Base-by-base conservation (phyloP, 768 basidiomycete genomes). In the Podaxis sp. region DNA sequence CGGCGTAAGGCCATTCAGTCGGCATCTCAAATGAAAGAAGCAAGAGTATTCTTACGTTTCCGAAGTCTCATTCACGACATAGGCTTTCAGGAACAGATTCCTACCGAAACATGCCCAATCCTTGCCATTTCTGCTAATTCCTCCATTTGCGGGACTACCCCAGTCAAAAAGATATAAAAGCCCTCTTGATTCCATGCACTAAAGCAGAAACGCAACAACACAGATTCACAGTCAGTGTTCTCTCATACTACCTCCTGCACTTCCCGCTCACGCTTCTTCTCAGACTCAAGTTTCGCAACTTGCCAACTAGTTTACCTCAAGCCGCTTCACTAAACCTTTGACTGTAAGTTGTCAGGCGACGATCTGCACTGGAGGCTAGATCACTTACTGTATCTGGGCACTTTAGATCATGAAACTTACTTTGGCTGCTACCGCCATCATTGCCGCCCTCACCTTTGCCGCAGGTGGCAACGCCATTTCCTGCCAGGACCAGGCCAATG, bases 401-500 rank as follows among this genome's bases (percentile, higher is more conserved):
- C 18, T 23, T 21, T 25, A 57, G 55, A 62, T 25, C 21, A 62
- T 62, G 61, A 62, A 50, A 6, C 50, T 62, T 35, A 55, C 38
- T n/a, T 35, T 61, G 32, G 18, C 40, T 21, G 35, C 55, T 10
- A 56, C 54, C 36, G 35, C 55, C 4, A 18, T 57, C 28, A n/a
- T 37, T 44, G 61, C 40, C 46, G 53, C 44, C 32, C 54, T 55
- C 44, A 50, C 55, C 27, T 50, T 62, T 27, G 61, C 55, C 14
- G 14, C 42, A 3, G 61, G 61, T 10, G 48, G 44, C 23, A 62
- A 57, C 46, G 61, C 61, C 32, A 18, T 62, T 46, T 57, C 55
- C 6, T 62, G 55, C 55, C 61, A 62, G 27, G 61, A 13, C 16
- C 44, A 62, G 46, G 55, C 55, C 35, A 62, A 62, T 40, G 54